Base-by-base conservation (phyloP, 2,329 filamentous ascomycete genomes). In the Lachnellula willkommii region DNA sequence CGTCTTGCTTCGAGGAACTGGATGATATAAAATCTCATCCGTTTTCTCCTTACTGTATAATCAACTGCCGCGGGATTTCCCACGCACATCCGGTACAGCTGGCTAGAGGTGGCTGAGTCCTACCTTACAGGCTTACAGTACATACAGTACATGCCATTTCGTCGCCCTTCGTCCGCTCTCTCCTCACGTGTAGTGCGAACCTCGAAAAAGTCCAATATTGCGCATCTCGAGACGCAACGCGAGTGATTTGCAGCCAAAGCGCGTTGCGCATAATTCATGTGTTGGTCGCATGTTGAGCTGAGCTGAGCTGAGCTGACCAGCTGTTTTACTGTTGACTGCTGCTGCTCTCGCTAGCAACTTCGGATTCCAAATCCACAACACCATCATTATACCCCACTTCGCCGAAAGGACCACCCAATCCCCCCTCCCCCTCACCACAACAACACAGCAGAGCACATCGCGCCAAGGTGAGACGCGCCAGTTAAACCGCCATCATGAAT, bases 401-500 rank as follows among this genome's bases (percentile, higher is more conserved):
- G 53, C 53, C 52, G 20, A 47, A 53, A n/a, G 22, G 14, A 24
- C 49, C 46, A 59, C 52, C 52, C 59, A 35, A 57, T 51, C 35
- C 52, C 47, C 46, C 52, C 28, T 46, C 55, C 46, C 50, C 43
- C 46, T 46, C 28, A 45, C 50, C n/a, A 42, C 37, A 55, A 45
- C 39, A 57, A 53, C 17, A 48, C 48, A 39, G 50, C 45, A 53
- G 47, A 15, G 32, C 39, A 54, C 52, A 47, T 50, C 53, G 55
- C 56, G 50, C 57, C 59, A 60, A 58, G 60, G 51, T 60, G 59
- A 59, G 50, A 63, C 63, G 65, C 62, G 65, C 60, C 52, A 39
- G 14, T n/a, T 26, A 47, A 35, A 37, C 54, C 56, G 58, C 54
- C 26, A 67, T 59, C 61, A 76, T 71, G 71, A 85, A 85, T 79